Conservation (phyloP, 805 yeast species). For the Suhomyces sp. region DNA sequence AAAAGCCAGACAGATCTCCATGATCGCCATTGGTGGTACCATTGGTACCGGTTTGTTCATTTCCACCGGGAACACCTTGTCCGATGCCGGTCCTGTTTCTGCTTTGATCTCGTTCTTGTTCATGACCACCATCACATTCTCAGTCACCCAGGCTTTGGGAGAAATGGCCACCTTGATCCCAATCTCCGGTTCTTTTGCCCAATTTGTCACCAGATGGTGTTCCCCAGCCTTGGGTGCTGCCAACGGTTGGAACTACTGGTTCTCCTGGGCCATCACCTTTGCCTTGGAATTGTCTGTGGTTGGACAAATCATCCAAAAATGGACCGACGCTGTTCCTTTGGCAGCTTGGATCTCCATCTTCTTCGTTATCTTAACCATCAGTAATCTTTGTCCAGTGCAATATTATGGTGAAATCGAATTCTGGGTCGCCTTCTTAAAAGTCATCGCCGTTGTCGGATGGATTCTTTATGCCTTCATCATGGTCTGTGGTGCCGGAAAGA, state of each 20-base stretch:
- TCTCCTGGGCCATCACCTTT: slow-evolving; percentile 74
- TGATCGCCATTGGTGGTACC: slow-evolving; percentile 80
- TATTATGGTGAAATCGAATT: slow-evolving; percentile 75
- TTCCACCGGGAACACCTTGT: slow-evolving; percentile 56
- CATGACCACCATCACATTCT: slow-evolving; percentile 64
- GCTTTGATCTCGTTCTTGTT: slow-evolving; percentile 62
- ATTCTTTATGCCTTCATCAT: slow-evolving; percentile 62
- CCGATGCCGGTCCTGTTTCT: slow-evolving; percentile 66
- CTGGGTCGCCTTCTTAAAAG: slow-evolving; percentile 69
- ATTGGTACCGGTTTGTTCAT: slow-evolving; percentile 79
- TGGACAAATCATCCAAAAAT: slow-evolving; percentile 61
- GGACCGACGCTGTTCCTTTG: slow-evolving; percentile 69
- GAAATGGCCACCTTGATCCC: slow-evolving; percentile 83
- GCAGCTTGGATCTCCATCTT: slow-evolving; percentile 74
- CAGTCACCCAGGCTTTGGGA: slow-evolving; percentile 70
- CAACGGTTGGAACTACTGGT: slow-evolving; percentile 73
- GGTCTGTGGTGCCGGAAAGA: slow-evolving; percentile 72
- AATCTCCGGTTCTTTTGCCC: slow-evolving; percentile 65
- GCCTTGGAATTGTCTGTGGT: slow-evolving; percentile 72
- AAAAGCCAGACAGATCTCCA: slow-evolving; percentile 66
- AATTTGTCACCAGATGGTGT: slow-evolving; percentile 64
- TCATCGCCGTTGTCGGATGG: slow-evolving; percentile 70
- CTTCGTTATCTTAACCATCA: slow-evolving; percentile 51
- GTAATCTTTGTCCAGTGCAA: slow-evolving; percentile 66
- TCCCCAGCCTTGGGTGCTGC: slow-evolving; percentile 75